Evolutionary conservation across 2,329 filamentous ascomycete species (phyloP).

Genomic region (Aplosporella prunicola): DNA sequence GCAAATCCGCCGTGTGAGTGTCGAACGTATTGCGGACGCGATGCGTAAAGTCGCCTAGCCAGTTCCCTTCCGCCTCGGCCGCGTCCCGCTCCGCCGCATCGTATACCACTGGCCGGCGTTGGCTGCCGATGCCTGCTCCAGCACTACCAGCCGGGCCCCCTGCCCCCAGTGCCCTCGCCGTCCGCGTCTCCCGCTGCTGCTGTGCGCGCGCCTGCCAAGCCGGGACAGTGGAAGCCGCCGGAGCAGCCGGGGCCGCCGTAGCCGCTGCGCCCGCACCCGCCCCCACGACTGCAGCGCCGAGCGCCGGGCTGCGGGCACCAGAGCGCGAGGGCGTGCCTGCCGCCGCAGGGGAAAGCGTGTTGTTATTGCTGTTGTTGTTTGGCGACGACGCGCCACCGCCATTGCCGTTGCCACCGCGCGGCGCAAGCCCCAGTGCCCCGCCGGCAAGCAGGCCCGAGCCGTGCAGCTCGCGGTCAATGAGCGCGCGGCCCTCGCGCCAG

Average conservation of each 20-base stretch:
- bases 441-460: slow-evolving; percentile 29
- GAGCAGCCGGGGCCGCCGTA: slow-evolving; percentile 2
- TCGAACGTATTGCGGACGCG: slow-evolving; percentile 90
- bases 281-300: no score
- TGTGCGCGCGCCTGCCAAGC: not conserved
- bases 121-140: not conserved
- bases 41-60: slow-evolving; percentile 75
- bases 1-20: slow-evolving; percentile 52
- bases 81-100: slow-evolving; percentile 38
- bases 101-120: slow-evolving; percentile 12
- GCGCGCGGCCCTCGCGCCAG: slow-evolving; percentile 83
- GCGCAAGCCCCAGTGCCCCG: slow-evolving; percentile 14
- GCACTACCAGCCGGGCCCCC: not conserved
- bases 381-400: slow-evolving; percentile 1
- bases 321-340: slow-evolving; percentile 10
- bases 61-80: slow-evolving; percentile 65
- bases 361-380: not conserved
- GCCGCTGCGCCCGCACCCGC: no score
- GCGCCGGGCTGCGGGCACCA: slow-evolving; percentile 12
- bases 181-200: no score
- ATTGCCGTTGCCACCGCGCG: not conserved
- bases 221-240: not conserved
- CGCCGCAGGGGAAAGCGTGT: not conserved
- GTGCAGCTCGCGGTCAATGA: slow-evolving; percentile 73
- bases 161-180: no score